Evolutionary conservation across 1,139 yeast genomes (phyloP).

Genomic region (Yamadazyma spencermartinsiae): DNA sequence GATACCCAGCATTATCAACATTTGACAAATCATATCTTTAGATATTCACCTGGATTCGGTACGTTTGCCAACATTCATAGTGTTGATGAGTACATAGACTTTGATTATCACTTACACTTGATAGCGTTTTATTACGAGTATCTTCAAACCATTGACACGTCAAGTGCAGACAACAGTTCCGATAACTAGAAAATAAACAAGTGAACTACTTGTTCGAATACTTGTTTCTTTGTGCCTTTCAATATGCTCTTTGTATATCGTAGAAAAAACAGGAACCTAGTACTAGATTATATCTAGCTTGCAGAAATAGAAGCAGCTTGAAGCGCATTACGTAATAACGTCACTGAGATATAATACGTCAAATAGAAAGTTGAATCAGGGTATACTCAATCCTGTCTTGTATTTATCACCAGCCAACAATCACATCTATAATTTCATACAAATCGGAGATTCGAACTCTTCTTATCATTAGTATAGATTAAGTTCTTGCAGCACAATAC

Average conservation of each 20-base stretch:
- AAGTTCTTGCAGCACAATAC: background rate
- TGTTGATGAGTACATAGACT: slow-evolving; percentile 39
- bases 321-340: background rate
- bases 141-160: background rate
- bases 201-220: background rate
- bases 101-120: slow-evolving; percentile 42
- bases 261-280: background rate
- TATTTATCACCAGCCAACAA: background rate
- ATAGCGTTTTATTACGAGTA: slow-evolving; percentile 41
- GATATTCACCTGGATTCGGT: slow-evolving; percentile 32
- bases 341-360: background rate
- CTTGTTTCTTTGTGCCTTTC: background rate
- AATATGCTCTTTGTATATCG: background rate
- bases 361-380: background rate
- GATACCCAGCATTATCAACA: slow-evolving; percentile 40
- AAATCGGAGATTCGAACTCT: background rate
- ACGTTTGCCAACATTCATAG: slow-evolving; percentile 30
- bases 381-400: background rate
- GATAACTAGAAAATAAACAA: background rate
- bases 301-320: background rate
- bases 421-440: background rate
- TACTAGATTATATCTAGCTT: background rate
- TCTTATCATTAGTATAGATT: background rate
- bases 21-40: slow-evolving; percentile 26
- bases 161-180: background rate